Conservation (phyloP, 1,284 basidiomycete species). For the Heterobasidion annosum region DNA sequence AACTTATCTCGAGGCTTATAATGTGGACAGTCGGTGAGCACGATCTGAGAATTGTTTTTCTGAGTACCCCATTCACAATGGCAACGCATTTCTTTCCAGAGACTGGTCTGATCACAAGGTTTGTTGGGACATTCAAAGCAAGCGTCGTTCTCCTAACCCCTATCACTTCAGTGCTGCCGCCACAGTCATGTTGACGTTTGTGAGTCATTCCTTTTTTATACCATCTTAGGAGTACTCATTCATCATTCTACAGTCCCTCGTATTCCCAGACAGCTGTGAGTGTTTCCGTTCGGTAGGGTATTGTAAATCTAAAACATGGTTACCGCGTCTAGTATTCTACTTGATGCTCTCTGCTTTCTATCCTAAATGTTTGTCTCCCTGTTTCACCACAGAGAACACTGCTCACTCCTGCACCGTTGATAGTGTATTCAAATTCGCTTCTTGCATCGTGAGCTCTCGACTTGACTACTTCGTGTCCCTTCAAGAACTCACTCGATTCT, state of each 20-base stretch:
- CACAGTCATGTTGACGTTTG: not conserved
- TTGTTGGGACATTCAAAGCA: not conserved
- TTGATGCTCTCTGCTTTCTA: not conserved
- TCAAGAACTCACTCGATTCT: not conserved
- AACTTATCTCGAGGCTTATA: not conserved
- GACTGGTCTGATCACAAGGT: not conserved
- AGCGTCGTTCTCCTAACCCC: not conserved
- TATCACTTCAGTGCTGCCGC: not conserved
- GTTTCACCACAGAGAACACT: not conserved
- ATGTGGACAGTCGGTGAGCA: not conserved
- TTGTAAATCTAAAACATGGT: not conserved
- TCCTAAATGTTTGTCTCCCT: not conserved
- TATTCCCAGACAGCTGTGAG: not conserved
- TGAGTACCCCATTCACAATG: not conserved
- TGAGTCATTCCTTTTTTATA: not conserved
- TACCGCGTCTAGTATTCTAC: not conserved
- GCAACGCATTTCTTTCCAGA: not conserved
- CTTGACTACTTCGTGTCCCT: not conserved
- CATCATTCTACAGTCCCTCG: not conserved
- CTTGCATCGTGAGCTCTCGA: not conserved
- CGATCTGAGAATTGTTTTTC: not conserved
- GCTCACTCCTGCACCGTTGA: no score
- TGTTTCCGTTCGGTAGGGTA: not conserved
- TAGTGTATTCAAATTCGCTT: not conserved
- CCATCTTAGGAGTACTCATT: not conserved